Evolutionary conservation across 306 rosid genomes (phyloP), one percentile per base, ranked within the genome.

Genomic region (Castanospermum australe): DNA sequence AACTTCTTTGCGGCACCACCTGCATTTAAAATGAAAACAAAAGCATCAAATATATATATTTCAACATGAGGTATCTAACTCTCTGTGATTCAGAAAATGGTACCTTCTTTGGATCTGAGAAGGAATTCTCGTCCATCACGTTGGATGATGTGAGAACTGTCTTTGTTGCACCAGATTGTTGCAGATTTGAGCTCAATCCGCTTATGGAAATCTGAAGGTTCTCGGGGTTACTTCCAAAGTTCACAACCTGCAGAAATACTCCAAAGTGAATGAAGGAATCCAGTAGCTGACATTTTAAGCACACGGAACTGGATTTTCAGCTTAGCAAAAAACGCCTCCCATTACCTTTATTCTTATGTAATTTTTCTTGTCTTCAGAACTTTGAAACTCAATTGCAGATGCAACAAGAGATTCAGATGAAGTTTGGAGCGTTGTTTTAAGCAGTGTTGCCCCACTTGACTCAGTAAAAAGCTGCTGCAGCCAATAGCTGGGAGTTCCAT

Each of bases 401-500:
- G 91, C 91, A 30, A 82, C 75, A 60, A 92, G 63, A 11, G 81
- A 73, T 4, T 7, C 14, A 41, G 71, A 36, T 44, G 86, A 78
- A 64, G 74, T 72, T 76, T 84, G 32, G 1, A 91, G 89, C 39
- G 77, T 80, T 55, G 94, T 24, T 15, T 88, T 62, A 67, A 86
- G 90, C 61, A 83, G 70, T 14, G 84, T 89, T 79, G 96, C 94
- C 56, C 92, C 97, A 71, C 92, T 93, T 24, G 97, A 87, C 28
- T 79, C 84, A 0, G 18, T 33, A 5, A 92, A 92, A 12, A 92
- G 54, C 1, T 32, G 59, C 64, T 90, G 96, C 75, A 89, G 36
- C 93, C 96, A 90, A 80, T 92, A 90, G 77, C 97, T 92, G 21
- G 96, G 97, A 61, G 94, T 92, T 71, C 88, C 97, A 73, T 93